Percentiles rank a stretch among this genome's conserved stretches.
Evolutionary conservation across 2,329 filamentous ascomycete species (phyloP).

Genomic region (Stachybotrys chartarum): DNA sequence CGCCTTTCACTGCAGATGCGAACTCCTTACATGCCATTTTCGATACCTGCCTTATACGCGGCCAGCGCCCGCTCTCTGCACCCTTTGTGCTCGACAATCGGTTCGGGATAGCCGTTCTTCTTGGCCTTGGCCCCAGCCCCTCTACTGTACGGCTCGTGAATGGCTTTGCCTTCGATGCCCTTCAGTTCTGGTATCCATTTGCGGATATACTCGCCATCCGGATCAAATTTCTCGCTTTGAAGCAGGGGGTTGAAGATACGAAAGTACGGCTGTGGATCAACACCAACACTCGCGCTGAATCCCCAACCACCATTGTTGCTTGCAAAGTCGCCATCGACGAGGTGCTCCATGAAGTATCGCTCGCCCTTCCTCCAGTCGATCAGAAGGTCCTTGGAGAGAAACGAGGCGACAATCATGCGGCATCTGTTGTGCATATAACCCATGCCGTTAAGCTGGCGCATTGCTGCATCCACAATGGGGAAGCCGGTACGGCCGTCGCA

Average conservation of each 20-base stretch:
- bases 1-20: no score
- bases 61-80: conserved; percentile 59
- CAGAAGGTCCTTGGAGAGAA: conserved; percentile 72
- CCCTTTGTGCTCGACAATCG: conserved; percentile 67
- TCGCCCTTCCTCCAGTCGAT: conserved; percentile 82
- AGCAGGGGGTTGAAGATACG: conserved; percentile 80
- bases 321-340: conserved; percentile 74
- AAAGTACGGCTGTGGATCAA: conserved; percentile 86
- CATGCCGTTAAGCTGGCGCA: conserved; percentile 64
- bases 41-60: conserved; percentile 56
- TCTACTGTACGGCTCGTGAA: conserved; percentile 74
- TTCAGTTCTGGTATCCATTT: conserved; percentile 74
- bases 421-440: conserved; percentile 82
- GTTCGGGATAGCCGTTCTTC: conserved; percentile 64
- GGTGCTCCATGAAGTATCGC: conserved; percentile 72
- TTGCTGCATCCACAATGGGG: conserved; percentile 79
- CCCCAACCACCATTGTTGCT: conserved; percentile 64
- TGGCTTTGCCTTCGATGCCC: conserved; percentile 55
- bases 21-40: conserved; percentile 15
- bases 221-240: conserved; percentile 83
- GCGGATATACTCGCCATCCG: conserved; percentile 70
- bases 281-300: conserved; percentile 56
- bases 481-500: conserved; percentile 67
- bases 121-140: conserved; percentile 52
- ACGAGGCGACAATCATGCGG: conserved; percentile 78